Conservation (phyloP, 257 asterid genomes). For the Solanum bukasovii region DNA sequence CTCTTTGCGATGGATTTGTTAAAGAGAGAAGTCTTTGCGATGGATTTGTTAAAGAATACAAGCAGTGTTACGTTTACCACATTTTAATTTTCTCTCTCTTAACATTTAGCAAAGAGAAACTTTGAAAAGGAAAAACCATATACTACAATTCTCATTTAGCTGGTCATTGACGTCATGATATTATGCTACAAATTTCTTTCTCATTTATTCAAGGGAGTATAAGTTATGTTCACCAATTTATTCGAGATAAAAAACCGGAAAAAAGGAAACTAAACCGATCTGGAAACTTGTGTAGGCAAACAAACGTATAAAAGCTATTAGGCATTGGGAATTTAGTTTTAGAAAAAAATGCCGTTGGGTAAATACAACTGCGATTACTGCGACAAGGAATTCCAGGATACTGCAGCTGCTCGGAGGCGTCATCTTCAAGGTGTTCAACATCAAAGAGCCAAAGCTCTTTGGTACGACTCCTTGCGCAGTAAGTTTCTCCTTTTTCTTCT, state of each 20-base stretch:
- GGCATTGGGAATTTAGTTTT: neutral
- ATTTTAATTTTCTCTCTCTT: neutral
- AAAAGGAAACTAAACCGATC: neutral
- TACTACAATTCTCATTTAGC: neutral
- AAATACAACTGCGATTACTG: constrained; percentile 85
- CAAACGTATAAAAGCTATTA: neutral
- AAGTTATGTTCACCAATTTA: neutral
- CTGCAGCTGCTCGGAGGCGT: constrained; percentile 70
- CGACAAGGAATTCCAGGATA: constrained; percentile 86
- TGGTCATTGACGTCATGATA: neutral
- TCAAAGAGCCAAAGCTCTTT: constrained; percentile 89
- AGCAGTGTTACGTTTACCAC: neutral
- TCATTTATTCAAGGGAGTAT: neutral
- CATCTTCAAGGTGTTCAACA: constrained; percentile 79
- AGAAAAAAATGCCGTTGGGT: constrained; percentile 50
- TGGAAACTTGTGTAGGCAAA: neutral
- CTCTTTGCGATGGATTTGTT: neutral
- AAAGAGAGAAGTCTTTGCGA: too few relatives aligned
- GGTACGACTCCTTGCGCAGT: constrained; percentile 71
- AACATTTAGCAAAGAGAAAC: neutral
- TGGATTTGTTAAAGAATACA: too few relatives aligned
- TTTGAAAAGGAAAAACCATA: neutral
- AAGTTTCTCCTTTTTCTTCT: constrained; percentile 2
- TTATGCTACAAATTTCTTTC: neutral
- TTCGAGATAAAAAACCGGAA: neutral